Evolutionary conservation across 2,329 filamentous ascomycete species (phyloP).

Genomic region (Fusarium brachygibbosum): DNA sequence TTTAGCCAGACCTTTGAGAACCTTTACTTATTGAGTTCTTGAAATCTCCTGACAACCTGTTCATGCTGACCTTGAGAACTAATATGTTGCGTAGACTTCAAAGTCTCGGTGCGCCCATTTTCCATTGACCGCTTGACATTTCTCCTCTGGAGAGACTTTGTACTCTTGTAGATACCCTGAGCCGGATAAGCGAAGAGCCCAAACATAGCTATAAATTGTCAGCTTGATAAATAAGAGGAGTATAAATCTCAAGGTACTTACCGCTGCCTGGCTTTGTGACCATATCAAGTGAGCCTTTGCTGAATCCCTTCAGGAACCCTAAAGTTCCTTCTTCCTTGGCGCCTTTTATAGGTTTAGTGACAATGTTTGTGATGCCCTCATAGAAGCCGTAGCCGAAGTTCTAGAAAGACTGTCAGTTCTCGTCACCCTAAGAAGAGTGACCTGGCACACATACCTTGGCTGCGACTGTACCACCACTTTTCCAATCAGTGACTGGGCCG

Average conservation of each 20-base stretch:
- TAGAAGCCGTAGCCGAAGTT: constrained; percentile 4
- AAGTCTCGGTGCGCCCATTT: neutral
- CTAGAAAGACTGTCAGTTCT: neutral
- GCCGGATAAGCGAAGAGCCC: neutral
- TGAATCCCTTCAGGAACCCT: constrained; percentile 1
- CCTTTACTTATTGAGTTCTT: neutral
- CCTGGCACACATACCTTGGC: neutral
- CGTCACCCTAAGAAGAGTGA: neutral
- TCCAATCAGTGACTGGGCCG: neutral
- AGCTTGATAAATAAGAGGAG: neutral
- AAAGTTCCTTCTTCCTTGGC: neutral
- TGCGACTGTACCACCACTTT: neutral
- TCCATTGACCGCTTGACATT: neutral
- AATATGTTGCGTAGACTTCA: neutral
- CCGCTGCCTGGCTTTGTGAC: constrained; percentile 5
- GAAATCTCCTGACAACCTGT: neutral
- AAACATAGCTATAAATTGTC: neutral
- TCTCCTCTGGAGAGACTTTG: neutral
- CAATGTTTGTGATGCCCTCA: constrained; percentile 1
- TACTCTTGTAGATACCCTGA: constrained; percentile 2
- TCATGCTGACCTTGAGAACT: neutral
- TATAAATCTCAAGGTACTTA: neutral
- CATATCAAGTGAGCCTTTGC: neutral
- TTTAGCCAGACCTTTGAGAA: neutral
- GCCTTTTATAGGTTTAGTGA: neutral